Conservation (phyloP, 139 green algal species). For the Penium margaritaceum region DNA sequence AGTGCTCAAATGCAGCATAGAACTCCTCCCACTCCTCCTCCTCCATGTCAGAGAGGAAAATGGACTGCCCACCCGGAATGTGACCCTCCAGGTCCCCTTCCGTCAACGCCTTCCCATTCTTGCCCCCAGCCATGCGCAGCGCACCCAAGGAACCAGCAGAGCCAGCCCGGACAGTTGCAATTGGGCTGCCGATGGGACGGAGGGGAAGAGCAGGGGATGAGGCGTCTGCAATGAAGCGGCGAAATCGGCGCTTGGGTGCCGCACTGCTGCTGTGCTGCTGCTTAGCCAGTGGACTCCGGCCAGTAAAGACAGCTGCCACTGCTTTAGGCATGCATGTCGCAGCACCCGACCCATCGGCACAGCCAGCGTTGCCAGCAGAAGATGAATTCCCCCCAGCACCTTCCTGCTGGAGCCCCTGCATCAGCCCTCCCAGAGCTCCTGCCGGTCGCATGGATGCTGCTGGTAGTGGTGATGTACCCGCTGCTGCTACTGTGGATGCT, state of each 20-base stretch:
- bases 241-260: neutral
- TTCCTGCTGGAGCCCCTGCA: neutral
- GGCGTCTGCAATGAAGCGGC: no score
- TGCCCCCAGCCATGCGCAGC: neutral
- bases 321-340: neutral
- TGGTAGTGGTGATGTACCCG: neutral
- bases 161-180: neutral
- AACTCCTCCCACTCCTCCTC: constrained; percentile 15
- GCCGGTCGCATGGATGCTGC: neutral
- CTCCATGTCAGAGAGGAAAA: neutral
- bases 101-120: neutral
- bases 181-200: neutral
- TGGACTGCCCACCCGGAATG: neutral
- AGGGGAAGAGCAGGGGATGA: no score
- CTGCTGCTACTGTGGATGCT: neutral
- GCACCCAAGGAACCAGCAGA: neutral
- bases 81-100: neutral
- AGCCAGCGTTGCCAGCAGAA: no score
- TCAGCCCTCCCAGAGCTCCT: neutral
- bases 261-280: neutral
- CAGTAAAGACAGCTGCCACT: neutral
- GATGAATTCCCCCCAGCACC: neutral
- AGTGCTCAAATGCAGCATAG: neutral
- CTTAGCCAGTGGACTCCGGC: neutral
- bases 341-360: neutral